These are phyloP conservation scores for Nitzschia sp. DNA, from an alignment of 108 stramenopile genomes.

Conservation along the genomic window DNA sequence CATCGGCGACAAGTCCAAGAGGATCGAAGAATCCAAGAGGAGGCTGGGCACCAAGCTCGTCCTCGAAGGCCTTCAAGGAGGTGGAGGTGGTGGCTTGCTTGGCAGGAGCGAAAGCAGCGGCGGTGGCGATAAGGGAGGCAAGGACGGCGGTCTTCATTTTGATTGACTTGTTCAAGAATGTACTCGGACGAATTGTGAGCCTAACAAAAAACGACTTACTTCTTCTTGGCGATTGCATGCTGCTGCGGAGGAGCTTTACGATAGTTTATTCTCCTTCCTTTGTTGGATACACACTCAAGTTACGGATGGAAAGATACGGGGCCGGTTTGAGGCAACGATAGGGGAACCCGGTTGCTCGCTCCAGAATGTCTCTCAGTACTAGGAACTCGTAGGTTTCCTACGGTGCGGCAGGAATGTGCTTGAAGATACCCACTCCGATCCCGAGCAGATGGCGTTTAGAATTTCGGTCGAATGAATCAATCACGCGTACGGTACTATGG, in stretches of 20 bases:
- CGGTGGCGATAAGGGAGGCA: constrained; percentile 57
- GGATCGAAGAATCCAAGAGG: constrained; percentile 90
- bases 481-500: too few species aligned
- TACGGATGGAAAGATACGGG: constrained; percentile 1
- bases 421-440: too few species aligned
- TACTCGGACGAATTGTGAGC: constrained; percentile 16
- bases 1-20: constrained; percentile 55
- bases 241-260: not conserved
- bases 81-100: constrained; percentile 42
- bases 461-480: too few species aligned
- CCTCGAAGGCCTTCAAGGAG: constrained; percentile 70
- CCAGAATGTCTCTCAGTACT: too few species aligned
- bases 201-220: too few species aligned
- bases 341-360: not conserved
- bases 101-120: constrained; percentile 55
- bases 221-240: too few species aligned
- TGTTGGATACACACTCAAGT: not conserved
- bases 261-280: not conserved
- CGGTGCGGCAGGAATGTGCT: too few species aligned
- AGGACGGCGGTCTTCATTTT: constrained; percentile 56
- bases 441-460: too few species aligned
- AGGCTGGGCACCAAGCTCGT: constrained; percentile 83
- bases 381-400: too few species aligned
- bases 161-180: not conserved
- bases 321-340: too few species aligned